A percentile compares a stretch with the other conserved stretches of the same genome.
These are phyloP conservation scores for Danielia reshetovae DNA, from an alignment of 805 yeast species.

Conservation along the genomic window DNA sequence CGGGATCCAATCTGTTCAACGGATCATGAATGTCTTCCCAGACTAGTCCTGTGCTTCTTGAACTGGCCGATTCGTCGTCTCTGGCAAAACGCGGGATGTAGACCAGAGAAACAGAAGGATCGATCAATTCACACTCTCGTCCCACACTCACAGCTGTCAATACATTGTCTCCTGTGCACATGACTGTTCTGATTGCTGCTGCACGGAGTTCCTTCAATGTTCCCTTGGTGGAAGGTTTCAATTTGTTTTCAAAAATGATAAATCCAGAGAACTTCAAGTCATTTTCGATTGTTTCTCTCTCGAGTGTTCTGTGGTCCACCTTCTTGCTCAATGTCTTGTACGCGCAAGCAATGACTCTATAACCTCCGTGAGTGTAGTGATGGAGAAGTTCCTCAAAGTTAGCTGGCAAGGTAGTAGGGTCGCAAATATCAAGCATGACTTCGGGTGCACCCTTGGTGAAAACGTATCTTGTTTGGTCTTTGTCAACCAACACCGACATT, in stretches of 20 bases:
- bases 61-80: constrained; percentile 15
- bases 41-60: constrained; percentile 36
- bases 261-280: constrained; percentile 78
- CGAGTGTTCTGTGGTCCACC: constrained; percentile 16
- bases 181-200: constrained; percentile 77
- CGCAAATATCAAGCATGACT: constrained; percentile 76
- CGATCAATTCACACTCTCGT: constrained; percentile 70
- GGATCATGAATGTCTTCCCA: constrained; percentile 73
- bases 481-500: constrained; percentile 73
- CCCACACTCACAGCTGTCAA: constrained; percentile 94
- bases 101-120: constrained; percentile 28
- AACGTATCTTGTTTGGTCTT: constrained; percentile 15
- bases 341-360: constrained; percentile 94
- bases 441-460: constrained; percentile 98
- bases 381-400: constrained; percentile 72
- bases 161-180: constrained; percentile 98
- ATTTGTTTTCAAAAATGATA: constrained; percentile 86
- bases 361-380: constrained; percentile 88
- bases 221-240: constrained; percentile 63
- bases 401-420: constrained; percentile 63
- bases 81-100: constrained; percentile 58
- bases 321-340: constrained; percentile 42
- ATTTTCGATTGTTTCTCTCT: constrained; percentile 66
- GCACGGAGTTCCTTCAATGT: constrained; percentile 56
- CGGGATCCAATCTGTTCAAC: constrained; percentile 54